phyloP scores from a whole-genome alignment of 345 rosid species.

The Eucalyptus caleyi region DNA sequence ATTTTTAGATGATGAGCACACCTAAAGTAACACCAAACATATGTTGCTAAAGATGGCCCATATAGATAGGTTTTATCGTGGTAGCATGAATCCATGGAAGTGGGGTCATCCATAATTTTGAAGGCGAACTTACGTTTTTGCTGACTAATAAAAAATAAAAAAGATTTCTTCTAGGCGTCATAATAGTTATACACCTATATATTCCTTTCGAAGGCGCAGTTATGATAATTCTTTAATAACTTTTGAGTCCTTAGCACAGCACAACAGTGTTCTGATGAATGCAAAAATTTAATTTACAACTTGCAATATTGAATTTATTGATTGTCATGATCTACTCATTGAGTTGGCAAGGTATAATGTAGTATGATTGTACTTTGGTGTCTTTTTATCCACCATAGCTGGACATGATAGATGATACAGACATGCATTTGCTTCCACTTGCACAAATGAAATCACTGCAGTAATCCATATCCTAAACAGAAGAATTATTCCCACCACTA shows the following conservation, averaged over 20 bases:
- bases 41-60: background rate
- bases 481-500: background rate
- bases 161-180: background rate
- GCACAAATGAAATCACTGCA: background rate
- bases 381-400: background rate
- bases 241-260: background rate
- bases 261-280: background rate
- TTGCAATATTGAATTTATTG: background rate
- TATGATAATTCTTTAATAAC: background rate
- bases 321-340: background rate
- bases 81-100: background rate
- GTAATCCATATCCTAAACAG: background rate
- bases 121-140: background rate
- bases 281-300: background rate
- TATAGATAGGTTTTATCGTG: background rate
- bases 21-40: background rate
- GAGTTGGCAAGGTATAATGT: background rate
- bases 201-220: background rate
- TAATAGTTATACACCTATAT: background rate
- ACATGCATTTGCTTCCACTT: background rate
- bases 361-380: background rate
- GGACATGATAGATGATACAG: background rate
- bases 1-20: no score
- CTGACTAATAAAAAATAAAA: background rate
- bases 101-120: background rate